These are phyloP conservation scores for Hygrophila difformis DNA, from an alignment of 257 asterid species.

Conservation along the genomic window DNA sequence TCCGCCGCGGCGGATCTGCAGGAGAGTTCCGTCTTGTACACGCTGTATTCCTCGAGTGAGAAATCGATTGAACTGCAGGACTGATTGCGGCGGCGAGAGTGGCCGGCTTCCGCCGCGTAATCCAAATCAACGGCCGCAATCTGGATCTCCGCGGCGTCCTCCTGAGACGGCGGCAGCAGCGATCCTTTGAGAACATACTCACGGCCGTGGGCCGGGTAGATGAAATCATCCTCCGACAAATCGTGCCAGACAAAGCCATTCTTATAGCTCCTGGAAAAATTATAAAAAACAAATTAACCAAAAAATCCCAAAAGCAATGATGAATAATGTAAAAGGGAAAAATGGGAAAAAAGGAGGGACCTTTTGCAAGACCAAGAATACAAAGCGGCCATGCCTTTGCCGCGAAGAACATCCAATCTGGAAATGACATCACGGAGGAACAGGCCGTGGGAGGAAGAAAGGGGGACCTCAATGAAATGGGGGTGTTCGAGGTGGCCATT, in stretches of 20 bases:
- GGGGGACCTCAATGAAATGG: slow-evolving; percentile 70
- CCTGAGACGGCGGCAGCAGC: not conserved
- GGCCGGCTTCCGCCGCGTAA: not conserved
- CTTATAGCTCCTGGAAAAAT: slow-evolving; percentile 60
- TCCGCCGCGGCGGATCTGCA: slow-evolving; percentile 33
- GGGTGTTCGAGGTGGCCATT: slow-evolving; percentile 69
- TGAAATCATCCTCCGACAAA: slow-evolving; percentile 67
- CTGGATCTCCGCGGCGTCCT: slow-evolving; percentile 6
- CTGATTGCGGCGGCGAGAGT: slow-evolving; percentile 51
- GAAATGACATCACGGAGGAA: slow-evolving; percentile 33
- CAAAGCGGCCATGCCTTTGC: slow-evolving; percentile 62
- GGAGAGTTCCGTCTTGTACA: slow-evolving; percentile 41
- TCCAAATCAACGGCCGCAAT: slow-evolving; percentile 13
- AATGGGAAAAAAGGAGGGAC: slow-evolving; percentile 15
- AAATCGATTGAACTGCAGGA: slow-evolving; percentile 74
- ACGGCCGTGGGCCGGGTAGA: slow-evolving; percentile 68
- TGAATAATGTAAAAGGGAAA: not conserved
- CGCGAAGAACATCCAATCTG: slow-evolving; percentile 73
- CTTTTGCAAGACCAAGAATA: slow-evolving; percentile 92
- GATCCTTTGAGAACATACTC: slow-evolving; percentile 93
- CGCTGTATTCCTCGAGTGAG: slow-evolving; percentile 50
- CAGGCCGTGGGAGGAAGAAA: slow-evolving; percentile 33
- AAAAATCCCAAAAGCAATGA: not conserved
- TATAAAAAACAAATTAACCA: not conserved
- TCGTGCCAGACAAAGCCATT: slow-evolving; percentile 94